A percentile compares a stretch with the other conserved stretches of the same genome.
phyloP scores from a whole-genome alignment of 2,329 filamentous ascomycete genomes.

The Cyanodermella asteris region DNA sequence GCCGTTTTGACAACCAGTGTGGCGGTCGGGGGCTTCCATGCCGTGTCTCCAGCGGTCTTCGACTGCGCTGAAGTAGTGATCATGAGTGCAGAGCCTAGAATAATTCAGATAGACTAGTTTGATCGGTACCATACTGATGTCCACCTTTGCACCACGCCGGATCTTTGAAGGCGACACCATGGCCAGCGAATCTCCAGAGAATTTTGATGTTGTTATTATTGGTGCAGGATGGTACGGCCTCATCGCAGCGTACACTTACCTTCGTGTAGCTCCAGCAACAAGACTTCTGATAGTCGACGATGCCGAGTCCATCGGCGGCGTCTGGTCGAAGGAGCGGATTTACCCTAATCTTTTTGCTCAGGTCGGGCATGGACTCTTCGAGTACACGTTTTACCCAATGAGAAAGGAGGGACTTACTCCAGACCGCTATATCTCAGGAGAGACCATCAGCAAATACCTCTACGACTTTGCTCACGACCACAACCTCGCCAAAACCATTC shows the following conservation, averaged over 20 bases:
- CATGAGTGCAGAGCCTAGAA: slow-evolving; percentile 1
- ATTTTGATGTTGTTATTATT: slow-evolving; percentile 6
- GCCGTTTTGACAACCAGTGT: no score
- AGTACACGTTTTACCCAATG: slow-evolving; percentile 16
- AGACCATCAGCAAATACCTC: slow-evolving; percentile 13
- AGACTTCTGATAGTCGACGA: slow-evolving; percentile 8
- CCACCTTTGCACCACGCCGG: neutral
- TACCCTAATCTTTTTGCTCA: slow-evolving; percentile 13
- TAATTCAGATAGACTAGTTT: slow-evolving; percentile 1
- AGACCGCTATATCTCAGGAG: slow-evolving; percentile 12
- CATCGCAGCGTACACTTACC: slow-evolving; percentile 8
- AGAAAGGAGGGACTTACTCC: slow-evolving; percentile 10
- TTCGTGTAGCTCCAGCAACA: slow-evolving; percentile 6
- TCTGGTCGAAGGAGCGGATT: slow-evolving; percentile 8
- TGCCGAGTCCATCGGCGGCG: slow-evolving; percentile 7
- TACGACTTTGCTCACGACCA: slow-evolving; percentile 12
- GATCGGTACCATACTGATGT: neutral
- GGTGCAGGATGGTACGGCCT: slow-evolving; percentile 10
- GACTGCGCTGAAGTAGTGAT: slow-evolving; percentile 1
- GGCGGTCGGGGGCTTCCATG: neutral
- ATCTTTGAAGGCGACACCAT: neutral
- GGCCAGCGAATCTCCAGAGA: neutral
- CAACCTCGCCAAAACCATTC: slow-evolving; percentile 10
- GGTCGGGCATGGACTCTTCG: slow-evolving; percentile 14
- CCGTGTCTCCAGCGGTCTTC: neutral